phyloP scores from a whole-genome alignment of 768 basidiomycete genomes.

The Mycena belliarum region DNA sequence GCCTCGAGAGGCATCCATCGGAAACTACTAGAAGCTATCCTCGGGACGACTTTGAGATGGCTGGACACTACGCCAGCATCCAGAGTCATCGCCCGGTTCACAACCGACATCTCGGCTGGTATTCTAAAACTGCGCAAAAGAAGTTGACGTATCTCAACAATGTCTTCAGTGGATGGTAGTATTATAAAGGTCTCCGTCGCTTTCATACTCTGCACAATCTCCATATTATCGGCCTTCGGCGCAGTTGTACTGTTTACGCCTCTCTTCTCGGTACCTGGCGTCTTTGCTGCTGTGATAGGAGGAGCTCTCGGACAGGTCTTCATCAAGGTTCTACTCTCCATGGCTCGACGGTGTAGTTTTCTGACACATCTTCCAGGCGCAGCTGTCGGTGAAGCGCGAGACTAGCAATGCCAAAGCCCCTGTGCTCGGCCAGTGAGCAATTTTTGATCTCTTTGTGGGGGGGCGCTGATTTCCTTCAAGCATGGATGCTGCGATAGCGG shows the following conservation, averaged over 20 bases:
- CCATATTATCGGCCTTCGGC: constrained; percentile 23
- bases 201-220: constrained; percentile 1
- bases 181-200: background rate
- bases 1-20: constrained; percentile 15
- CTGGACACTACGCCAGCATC: constrained; percentile 24
- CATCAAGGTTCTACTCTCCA: constrained; percentile 24
- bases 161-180: background rate
- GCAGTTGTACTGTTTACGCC: constrained; percentile 44
- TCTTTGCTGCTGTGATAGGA: constrained; percentile 44
- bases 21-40: constrained; percentile 22
- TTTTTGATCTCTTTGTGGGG: too few relatives aligned
- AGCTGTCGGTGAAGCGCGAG: constrained; percentile 49
- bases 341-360: too few relatives aligned
- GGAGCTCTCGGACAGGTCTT: constrained; percentile 48
- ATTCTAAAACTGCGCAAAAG: background rate
- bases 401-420: constrained; percentile 42
- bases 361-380: constrained; percentile 32
- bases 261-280: constrained; percentile 44
- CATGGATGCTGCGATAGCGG: constrained; percentile 37
- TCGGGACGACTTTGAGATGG: constrained; percentile 47
- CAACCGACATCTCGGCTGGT: constrained; percentile 43
- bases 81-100: constrained; percentile 48
- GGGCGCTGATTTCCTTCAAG: constrained; percentile 23
- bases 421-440: constrained; percentile 40
- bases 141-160: constrained; percentile 1